Conservation (phyloP, 106 monocot genomes). For the Acorus gramineus region DNA sequence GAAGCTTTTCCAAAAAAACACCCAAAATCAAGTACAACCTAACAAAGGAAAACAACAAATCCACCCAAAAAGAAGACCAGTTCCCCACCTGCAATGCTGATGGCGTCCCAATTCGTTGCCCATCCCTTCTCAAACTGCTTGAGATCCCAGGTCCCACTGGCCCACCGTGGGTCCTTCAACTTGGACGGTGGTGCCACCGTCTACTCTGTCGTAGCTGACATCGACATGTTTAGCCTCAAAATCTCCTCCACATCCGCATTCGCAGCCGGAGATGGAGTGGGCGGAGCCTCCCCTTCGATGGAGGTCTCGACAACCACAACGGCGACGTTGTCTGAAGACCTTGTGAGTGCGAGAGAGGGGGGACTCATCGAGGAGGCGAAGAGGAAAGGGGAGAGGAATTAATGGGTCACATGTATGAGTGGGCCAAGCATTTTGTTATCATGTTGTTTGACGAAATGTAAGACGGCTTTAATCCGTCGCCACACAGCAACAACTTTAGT, state of each 20-base stretch:
- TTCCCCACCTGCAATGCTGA: conserved; percentile 67
- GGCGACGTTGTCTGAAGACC: conserved; percentile 22
- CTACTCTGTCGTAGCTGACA: conserved; percentile 7
- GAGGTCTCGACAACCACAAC: neutral
- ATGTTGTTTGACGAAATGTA: too few relatives aligned
- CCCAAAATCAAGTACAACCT: too few relatives aligned
- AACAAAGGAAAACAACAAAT: too few relatives aligned
- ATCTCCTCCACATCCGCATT: conserved; percentile 10
- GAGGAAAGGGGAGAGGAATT: too few relatives aligned
- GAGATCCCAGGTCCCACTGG: conserved; percentile 62
- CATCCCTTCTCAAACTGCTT: conserved; percentile 45
- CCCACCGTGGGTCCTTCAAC: conserved; percentile 65
- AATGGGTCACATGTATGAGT: too few relatives aligned
- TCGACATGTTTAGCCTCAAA: conserved; percentile 5
- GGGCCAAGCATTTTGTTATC: too few relatives aligned
- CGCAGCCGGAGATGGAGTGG: neutral
- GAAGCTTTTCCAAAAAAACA: too few relatives aligned
- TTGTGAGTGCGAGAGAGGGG: conserved; percentile 14
- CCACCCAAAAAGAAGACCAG: too few relatives aligned
- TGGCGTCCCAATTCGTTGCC: conserved; percentile 63
- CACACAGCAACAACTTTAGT: too few relatives aligned
- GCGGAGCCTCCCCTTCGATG: neutral
- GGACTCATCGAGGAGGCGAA: conserved; percentile 3
- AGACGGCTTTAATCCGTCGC: too few relatives aligned
- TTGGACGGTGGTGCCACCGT: conserved; percentile 9